Evolutionary conservation across 2,329 filamentous ascomycete genomes (phyloP), one percentile per base, ranked within the genome.

Genomic region (Lasiodiplodia citricola): DNA sequence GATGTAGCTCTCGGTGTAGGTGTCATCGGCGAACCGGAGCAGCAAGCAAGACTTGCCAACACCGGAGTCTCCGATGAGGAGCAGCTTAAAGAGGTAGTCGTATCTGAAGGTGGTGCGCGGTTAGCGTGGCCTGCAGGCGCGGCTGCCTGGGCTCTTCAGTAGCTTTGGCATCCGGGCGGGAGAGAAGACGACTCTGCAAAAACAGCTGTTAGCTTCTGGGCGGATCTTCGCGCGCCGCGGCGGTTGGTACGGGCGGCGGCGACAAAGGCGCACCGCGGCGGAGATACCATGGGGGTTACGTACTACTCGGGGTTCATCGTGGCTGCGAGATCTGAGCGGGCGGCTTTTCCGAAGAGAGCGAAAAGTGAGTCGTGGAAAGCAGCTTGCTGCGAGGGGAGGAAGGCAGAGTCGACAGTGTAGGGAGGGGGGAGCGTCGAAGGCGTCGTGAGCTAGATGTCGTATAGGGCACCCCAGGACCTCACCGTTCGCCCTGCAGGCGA

Each of bases 81-180:
- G 93, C 75, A 99, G 94, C 91, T 99, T 99, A 91, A 99, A 99
- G 80, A 99, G 94, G 84, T 99, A 99, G 83, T 99, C 96, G 92
- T 99, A 99, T 96, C 96, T 98, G 50, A 41, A 25, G n/a, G 62
- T 56, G 50, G 57, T 54, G 58, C 52, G 67, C 52, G 60, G 51
- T 68, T 58, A 68, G 67, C 67, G 37, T 54, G 35, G 25, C 25
- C 67, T 52, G 35, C 31, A 23, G 65, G 54, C 11, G 54, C 35
- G 54, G 65, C 28, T 41, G 56, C 56, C 65, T 52, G 52, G 67
- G 52, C 52, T 51, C 25, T 57, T 21, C 50, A 35, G 50, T 13
- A 63, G 66, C 50, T 31, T 35, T 57, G 44, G 56, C 66, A 44
- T 55, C 66, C 16, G 14, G 38, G 56, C 18, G 4, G 50, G 13